A percentile compares a stretch with the other conserved stretches of the same genome.
These are phyloP conservation scores for Scorias spongiosa DNA, from an alignment of 2,329 filamentous ascomycete species.

Conservation along the genomic window DNA sequence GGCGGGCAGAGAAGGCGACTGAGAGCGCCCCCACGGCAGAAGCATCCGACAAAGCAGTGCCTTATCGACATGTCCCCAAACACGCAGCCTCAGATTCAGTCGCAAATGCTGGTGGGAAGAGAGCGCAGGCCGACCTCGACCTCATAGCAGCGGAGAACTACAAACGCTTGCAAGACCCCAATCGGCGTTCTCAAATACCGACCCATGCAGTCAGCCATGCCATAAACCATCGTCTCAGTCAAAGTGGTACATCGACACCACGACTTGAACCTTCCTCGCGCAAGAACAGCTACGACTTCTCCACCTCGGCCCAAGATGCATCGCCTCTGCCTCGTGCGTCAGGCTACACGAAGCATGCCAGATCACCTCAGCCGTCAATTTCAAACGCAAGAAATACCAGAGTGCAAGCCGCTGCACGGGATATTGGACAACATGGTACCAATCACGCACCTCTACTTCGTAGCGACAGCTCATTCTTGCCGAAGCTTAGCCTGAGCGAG, in stretches of 20 bases:
- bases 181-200: background rate
- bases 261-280: background rate
- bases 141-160: background rate
- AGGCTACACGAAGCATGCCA: background rate
- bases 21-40: too few relatives aligned
- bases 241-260: background rate
- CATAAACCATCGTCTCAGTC: conserved; percentile 3
- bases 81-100: conserved; percentile 47
- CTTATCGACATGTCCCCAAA: conserved; percentile 46
- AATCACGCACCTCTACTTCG: background rate
- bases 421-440: background rate
- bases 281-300: conserved; percentile 6
- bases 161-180: background rate
- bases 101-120: conserved; percentile 30
- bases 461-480: conserved; percentile 6
- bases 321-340: background rate
- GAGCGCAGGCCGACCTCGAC: conserved; percentile 32
- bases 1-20: conserved; percentile 39
- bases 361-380: background rate
- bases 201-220: background rate
- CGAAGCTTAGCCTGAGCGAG: conserved; percentile 10
- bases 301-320: background rate
- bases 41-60: conserved; percentile 23
- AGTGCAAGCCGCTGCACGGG: conserved; percentile 2
- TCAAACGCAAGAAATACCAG: conserved; percentile 5